These are phyloP conservation scores for Cochlearia excelsa DNA, from an alignment of 345 rosid species.

Conservation along the genomic window DNA sequence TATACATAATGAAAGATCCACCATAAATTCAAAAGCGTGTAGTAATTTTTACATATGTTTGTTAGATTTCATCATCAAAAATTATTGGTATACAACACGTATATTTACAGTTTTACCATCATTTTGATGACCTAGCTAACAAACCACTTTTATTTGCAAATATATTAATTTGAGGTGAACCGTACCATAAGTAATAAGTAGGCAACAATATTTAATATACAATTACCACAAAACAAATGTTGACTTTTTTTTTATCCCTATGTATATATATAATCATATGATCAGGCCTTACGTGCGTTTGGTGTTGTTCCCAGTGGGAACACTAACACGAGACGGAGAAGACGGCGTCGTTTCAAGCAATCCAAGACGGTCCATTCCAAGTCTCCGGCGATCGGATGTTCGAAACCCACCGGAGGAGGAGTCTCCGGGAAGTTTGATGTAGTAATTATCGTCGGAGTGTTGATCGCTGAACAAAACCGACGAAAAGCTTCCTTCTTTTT, in stretches of 20 bases:
- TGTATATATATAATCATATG: not conserved
- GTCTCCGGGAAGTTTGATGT: constrained; percentile 34
- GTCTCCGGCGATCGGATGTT: constrained; percentile 23
- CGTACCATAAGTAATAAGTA: not conserved
- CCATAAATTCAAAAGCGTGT: too few species aligned
- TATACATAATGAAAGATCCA: too few species aligned
- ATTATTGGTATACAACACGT: constrained; percentile 14
- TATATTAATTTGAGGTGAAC: constrained; percentile 11
- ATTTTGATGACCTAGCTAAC: constrained; percentile 17
- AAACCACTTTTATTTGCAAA: not conserved
- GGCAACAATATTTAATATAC: not conserved
- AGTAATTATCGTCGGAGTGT: constrained; percentile 25
- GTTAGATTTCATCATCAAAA: constrained; percentile 14
- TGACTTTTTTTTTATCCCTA: too few species aligned
- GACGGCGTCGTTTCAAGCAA: constrained; percentile 17
- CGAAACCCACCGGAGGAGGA: constrained; percentile 35
- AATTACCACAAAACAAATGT: constrained; percentile 1
- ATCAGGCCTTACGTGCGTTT: constrained; percentile 20
- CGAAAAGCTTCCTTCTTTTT: constrained; percentile 33
- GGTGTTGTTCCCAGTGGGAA: constrained; percentile 16
- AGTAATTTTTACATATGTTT: not conserved
- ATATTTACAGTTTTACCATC: constrained; percentile 36
- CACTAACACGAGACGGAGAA: constrained; percentile 29
- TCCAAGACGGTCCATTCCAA: constrained; percentile 30
- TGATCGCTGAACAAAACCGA: constrained; percentile 31